These are phyloP conservation scores for Aspergillus homomorphus DNA, from an alignment of 495 filamentous ascomycete genomes.

Conservation along the genomic window DNA sequence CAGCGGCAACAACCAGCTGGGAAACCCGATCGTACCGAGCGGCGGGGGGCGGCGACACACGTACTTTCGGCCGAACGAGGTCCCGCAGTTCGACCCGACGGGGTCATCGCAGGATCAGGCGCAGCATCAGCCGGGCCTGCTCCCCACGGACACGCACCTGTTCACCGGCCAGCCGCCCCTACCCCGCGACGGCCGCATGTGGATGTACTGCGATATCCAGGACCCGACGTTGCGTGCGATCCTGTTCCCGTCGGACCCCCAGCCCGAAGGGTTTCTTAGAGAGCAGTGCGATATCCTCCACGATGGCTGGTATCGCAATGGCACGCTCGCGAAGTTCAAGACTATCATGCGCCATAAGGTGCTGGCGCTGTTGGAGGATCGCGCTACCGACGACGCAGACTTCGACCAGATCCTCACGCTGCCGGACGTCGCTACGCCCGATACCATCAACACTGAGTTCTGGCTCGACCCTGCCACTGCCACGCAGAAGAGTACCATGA, in stretches of 20 bases:
- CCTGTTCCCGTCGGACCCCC: slow-evolving; percentile 21
- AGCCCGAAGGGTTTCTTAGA: slow-evolving; percentile 31
- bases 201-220: slow-evolving; percentile 89
- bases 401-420: slow-evolving; percentile 42
- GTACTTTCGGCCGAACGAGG: slow-evolving; percentile 19
- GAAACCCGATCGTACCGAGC: too few species aligned
- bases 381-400: slow-evolving; percentile 46
- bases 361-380: slow-evolving; percentile 39
- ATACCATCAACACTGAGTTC: slow-evolving; percentile 28
- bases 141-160: slow-evolving; percentile 49
- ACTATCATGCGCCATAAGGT: slow-evolving; percentile 85
- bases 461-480: slow-evolving; percentile 29
- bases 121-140: neutral
- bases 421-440: slow-evolving; percentile 40
- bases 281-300: slow-evolving; percentile 52
- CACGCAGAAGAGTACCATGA: slow-evolving; percentile 26
- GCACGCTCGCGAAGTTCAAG: slow-evolving; percentile 74
- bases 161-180: slow-evolving; percentile 71
- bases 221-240: slow-evolving; percentile 63
- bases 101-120: slow-evolving; percentile 9
- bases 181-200: slow-evolving; percentile 74
- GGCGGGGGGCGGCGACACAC: slow-evolving; percentile 52
- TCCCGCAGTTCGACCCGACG: slow-evolving; percentile 16
- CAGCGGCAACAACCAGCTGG: neutral
- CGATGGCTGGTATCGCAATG: slow-evolving; percentile 80